phyloP scores from a whole-genome alignment of 306 rosid species.

The Macrotyloma uniflorum region DNA sequence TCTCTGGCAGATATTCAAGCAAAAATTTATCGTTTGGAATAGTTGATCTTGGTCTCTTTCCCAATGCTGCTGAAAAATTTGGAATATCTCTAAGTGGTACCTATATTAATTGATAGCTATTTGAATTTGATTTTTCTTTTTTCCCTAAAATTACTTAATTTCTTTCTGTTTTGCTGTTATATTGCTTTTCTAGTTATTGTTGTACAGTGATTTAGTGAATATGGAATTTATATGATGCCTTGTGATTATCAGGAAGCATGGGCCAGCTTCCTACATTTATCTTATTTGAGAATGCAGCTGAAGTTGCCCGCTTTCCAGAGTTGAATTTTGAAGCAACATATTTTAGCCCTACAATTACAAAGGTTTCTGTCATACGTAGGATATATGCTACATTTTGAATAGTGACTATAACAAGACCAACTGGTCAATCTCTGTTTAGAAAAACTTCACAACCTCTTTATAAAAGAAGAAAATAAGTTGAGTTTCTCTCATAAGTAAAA shows the following conservation, averaged over 20 bases:
- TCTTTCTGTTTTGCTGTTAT: background rate
- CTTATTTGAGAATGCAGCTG: constrained; percentile 82
- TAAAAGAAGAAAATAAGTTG: background rate
- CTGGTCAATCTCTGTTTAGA: background rate
- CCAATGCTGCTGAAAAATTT: constrained; percentile 81
- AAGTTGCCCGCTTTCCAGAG: constrained; percentile 77
- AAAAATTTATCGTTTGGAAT: constrained; percentile 83
- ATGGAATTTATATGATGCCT: constrained; percentile 31
- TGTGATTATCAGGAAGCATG: constrained; percentile 69
- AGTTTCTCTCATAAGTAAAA: background rate
- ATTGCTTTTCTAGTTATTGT: constrained; percentile 6
- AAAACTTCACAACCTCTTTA: background rate
- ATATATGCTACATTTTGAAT: constrained; percentile 24
- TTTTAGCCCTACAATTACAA: constrained; percentile 63
- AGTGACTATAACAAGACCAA: constrained; percentile 1
- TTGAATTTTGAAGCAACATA: constrained; percentile 58
- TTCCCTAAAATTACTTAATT: constrained; percentile 1
- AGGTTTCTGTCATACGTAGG: constrained; percentile 47
- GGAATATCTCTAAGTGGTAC: constrained; percentile 86
- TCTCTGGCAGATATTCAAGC: constrained; percentile 77
- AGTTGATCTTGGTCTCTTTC: constrained; percentile 93
- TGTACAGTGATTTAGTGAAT: background rate
- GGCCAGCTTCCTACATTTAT: constrained; percentile 84
- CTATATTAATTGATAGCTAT: constrained; percentile 6
- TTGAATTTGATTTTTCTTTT: constrained; percentile 13